These are phyloP conservation scores for Suhomyces sp. DNA, from an alignment of 805 yeast species.

Conservation along the genomic window DNA sequence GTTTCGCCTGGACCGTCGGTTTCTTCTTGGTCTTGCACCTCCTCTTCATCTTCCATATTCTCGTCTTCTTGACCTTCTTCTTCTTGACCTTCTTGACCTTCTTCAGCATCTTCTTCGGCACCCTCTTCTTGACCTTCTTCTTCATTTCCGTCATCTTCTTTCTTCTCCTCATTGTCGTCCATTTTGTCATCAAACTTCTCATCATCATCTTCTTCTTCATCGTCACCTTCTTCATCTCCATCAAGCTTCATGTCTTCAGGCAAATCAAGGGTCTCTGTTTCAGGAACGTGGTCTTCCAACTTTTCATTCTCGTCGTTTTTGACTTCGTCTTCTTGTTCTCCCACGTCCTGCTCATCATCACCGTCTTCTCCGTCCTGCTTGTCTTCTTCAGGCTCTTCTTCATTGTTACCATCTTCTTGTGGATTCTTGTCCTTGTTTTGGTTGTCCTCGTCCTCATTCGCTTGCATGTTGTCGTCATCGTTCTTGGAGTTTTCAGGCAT, in stretches of 20 bases:
- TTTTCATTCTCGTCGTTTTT: conserved; percentile 66
- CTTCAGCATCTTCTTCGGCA: conserved; percentile 22
- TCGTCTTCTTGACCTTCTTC: conserved; percentile 14
- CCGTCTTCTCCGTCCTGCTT: conserved; percentile 48
- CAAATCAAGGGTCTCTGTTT: conserved; percentile 79
- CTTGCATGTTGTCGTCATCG: conserved; percentile 51
- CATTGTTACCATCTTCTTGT: conserved; percentile 29
- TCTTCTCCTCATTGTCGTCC: conserved; percentile 25
- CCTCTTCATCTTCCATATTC: conserved; percentile 15
- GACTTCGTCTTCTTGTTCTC: conserved; percentile 79
- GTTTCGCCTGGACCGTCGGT: conserved; percentile 16
- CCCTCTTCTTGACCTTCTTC: conserved; percentile 30
- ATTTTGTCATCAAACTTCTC: conserved; percentile 19
- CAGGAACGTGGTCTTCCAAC: conserved; percentile 72
- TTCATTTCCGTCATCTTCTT: conserved; percentile 26
- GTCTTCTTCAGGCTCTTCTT: conserved; percentile 37
- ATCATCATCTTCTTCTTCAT: conserved; percentile 37
- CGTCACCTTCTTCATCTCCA: conserved; percentile 57
- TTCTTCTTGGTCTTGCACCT: neutral
- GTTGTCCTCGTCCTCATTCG: conserved; percentile 45
- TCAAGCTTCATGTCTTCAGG: conserved; percentile 93
- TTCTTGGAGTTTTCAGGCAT: conserved; percentile 55
- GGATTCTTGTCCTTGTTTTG: conserved; percentile 39
- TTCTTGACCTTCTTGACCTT: conserved; percentile 19
- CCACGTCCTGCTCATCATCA: conserved; percentile 69